phyloP scores from a whole-genome alignment of 345 rosid genomes.

The Syzygium grande region DNA sequence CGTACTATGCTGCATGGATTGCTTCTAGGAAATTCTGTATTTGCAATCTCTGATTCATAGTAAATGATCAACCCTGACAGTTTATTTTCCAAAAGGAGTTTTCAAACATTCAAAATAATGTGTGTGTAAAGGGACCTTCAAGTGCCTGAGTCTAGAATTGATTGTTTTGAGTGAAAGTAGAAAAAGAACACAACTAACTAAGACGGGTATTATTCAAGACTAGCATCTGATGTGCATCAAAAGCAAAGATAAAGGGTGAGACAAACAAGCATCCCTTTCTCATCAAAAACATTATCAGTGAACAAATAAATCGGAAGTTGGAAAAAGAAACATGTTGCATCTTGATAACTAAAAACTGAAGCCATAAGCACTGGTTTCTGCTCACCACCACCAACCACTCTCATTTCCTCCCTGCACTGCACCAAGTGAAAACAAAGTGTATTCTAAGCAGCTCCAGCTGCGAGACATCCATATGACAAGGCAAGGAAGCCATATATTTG shows the following conservation, averaged over 20 bases:
- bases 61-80: background rate
- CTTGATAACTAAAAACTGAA: background rate
- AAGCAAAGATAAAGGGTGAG: background rate
- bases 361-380: background rate
- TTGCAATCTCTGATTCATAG: background rate
- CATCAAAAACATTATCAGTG: background rate
- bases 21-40: background rate
- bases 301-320: background rate
- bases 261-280: background rate
- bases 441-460: background rate
- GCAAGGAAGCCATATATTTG: background rate
- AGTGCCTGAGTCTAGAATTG: background rate
- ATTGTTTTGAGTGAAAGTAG: background rate
- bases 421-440: background rate
- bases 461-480: background rate
- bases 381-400: background rate
- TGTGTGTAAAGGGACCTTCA: background rate
- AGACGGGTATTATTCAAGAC: background rate
- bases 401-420: background rate
- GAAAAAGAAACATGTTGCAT: background rate
- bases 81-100: background rate
- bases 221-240: background rate
- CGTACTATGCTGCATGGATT: background rate
- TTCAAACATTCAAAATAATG: background rate
- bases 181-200: background rate